A percentile compares a stretch with the other conserved stretches of the same genome.
phyloP scores from a whole-genome alignment of 2,329 filamentous ascomycete species.

The Cladobotryum protrusum region DNA sequence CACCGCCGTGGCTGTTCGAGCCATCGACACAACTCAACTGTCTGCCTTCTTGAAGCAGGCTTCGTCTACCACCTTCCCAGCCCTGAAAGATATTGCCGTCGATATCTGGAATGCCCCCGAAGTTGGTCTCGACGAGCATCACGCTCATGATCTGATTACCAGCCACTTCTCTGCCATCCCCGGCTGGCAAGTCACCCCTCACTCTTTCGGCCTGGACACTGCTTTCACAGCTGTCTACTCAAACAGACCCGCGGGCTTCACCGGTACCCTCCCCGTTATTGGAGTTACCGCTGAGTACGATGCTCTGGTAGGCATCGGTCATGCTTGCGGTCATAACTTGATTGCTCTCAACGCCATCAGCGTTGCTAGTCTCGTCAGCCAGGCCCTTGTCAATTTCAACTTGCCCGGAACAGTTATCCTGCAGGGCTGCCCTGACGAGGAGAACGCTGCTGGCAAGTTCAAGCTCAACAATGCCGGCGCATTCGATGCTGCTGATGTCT shows the following conservation, averaged over 20 bases:
- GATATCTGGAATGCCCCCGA: conserved; percentile 14
- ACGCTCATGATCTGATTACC: conserved; percentile 14
- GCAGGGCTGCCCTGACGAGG: conserved; percentile 13
- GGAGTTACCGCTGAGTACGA: conserved; percentile 16
- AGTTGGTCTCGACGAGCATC: conserved; percentile 12
- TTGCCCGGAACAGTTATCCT: conserved; percentile 13
- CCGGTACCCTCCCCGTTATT: conserved; percentile 8
- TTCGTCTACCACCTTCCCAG: conserved; percentile 9
- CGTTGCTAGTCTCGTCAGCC: conserved; percentile 9
- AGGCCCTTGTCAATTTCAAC: conserved; percentile 12
- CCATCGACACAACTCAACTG: too few species aligned
- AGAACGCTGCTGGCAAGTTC: conserved; percentile 16
- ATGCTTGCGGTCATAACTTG: conserved; percentile 16
- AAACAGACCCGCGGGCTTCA: conserved; percentile 7
- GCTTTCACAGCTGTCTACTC: conserved; percentile 13
- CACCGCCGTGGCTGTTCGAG: too few species aligned
- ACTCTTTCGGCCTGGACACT: conserved; percentile 10
- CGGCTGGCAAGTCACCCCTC: conserved; percentile 10
- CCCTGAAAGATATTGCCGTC: conserved; percentile 10
- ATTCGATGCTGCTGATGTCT: conserved; percentile 12
- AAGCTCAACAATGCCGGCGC: conserved; percentile 13
- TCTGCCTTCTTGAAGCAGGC: conserved; percentile 5
- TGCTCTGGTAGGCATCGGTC: conserved; percentile 12
- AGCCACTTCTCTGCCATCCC: conserved; percentile 11
- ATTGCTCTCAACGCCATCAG: conserved; percentile 15